Percentiles rank a stretch among this genome's conserved stretches.
These are phyloP conservation scores for Butyriboletus loyo DNA, from an alignment of 768 basidiomycete species.

Conservation along the genomic window DNA sequence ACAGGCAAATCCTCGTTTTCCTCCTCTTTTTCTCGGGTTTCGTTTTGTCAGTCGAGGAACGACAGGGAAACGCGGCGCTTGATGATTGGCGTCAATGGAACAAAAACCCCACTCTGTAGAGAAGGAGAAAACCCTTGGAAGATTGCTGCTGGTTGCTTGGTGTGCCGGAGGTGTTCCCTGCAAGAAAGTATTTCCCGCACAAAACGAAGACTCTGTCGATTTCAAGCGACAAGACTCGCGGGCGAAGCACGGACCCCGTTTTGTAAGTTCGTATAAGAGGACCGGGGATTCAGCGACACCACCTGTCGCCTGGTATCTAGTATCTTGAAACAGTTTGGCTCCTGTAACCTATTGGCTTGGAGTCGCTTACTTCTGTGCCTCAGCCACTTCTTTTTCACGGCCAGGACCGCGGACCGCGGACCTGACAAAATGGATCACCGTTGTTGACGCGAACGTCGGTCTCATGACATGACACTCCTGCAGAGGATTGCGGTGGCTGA, in stretches of 20 bases:
- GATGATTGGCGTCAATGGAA: not conserved
- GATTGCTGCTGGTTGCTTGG: not conserved
- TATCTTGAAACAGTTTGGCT: not conserved
- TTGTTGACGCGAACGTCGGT: not conserved
- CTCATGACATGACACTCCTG: not conserved
- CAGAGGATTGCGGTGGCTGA: not conserved
- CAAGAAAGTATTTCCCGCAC: not conserved
- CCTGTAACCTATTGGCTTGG: too few relatives aligned
- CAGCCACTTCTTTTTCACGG: not conserved
- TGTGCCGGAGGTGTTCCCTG: not conserved
- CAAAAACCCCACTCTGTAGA: not conserved
- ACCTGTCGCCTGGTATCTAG: too few relatives aligned
- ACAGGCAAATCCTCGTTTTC: not conserved
- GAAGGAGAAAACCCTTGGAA: not conserved
- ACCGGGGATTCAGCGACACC: not conserved
- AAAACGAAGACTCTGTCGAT: not conserved
- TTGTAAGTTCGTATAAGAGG: not conserved
- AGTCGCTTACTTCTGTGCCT: not conserved
- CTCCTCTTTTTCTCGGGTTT: not conserved
- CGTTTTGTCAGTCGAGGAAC: not conserved
- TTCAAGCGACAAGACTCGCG: not conserved
- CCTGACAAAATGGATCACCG: not conserved
- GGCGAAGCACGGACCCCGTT: not conserved
- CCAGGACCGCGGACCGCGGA: not conserved
- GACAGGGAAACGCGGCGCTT: too few relatives aligned